These are phyloP conservation scores for Coemansia sp. DNA, from an alignment of 192 early-diverging fungal genomes.

Conservation along the genomic window DNA sequence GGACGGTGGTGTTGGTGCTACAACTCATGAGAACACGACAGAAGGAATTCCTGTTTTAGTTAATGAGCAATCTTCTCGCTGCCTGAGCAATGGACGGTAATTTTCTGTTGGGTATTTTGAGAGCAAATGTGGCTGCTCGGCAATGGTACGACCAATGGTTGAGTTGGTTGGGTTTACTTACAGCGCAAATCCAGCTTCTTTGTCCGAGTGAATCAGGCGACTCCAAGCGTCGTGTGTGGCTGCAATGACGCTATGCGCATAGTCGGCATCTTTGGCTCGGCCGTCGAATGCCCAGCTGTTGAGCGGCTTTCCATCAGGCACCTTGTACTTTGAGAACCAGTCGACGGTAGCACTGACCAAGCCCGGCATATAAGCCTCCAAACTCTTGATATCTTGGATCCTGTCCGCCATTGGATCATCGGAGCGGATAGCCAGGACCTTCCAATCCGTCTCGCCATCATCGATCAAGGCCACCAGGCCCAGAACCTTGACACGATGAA, in stretches of 20 bases:
- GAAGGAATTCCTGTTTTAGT: background rate
- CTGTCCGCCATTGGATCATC: constrained; percentile 97
- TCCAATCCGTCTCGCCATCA: constrained; percentile 99
- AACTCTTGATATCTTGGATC: constrained; percentile 98
- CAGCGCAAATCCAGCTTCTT: constrained; percentile 23
- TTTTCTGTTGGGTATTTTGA: background rate
- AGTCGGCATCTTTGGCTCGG: constrained; percentile 86
- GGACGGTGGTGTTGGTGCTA: constrained; percentile 41
- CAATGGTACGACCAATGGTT: constrained; percentile 11
- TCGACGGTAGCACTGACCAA: constrained; percentile 95
- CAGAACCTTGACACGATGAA: constrained; percentile 99
- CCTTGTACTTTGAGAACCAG: constrained; percentile 99
- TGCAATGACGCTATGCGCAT: constrained; percentile 83
- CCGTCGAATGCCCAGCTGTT: constrained; percentile 98
- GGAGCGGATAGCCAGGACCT: constrained; percentile 95
- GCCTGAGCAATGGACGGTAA: background rate
- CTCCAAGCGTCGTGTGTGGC: constrained; percentile 94
- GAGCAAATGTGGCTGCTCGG: constrained; percentile 5
- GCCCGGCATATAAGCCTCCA: constrained; percentile 95
- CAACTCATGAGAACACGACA: constrained; percentile 12
- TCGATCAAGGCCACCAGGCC: constrained; percentile 99
- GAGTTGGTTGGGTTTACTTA: constrained; percentile 26
- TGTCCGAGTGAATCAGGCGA: constrained; percentile 63
- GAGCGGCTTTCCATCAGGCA: constrained; percentile 99
- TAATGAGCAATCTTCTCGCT: background rate